Conservation (phyloP, 306 rosid genomes). For the Castanea sativa region DNA sequence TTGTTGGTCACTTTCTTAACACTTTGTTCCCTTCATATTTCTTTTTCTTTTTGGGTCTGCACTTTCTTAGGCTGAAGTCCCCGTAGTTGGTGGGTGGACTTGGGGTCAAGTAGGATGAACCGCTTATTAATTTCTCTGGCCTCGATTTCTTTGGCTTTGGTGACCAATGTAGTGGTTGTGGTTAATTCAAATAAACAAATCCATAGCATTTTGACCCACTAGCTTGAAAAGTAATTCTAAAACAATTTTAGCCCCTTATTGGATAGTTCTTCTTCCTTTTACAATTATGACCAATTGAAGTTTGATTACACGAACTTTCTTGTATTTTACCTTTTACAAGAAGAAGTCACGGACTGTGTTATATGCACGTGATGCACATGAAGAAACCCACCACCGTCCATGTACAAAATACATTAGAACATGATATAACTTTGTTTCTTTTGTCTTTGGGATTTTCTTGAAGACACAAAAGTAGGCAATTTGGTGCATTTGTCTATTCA, state of each 20-base stretch:
- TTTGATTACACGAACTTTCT: no score
- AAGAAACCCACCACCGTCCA: not conserved
- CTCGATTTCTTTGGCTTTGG: not conserved
- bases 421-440: no score
- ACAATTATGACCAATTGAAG: not conserved
- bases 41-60: not conserved
- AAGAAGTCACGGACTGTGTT: no score
- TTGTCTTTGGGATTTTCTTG: no score
- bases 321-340: no score
- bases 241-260: not conserved
- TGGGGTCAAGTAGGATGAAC: not conserved
- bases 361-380: no score
- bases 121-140: not conserved
- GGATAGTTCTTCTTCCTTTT: not conserved
- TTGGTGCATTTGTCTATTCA: not conserved
- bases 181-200: not conserved
- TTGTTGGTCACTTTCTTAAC: not conserved
- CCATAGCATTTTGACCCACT: not conserved
- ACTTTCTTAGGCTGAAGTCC: not conserved
- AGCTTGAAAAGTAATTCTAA: no score
- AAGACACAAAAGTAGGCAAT: no score
- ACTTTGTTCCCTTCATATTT: not conserved
- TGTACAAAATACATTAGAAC: not conserved
- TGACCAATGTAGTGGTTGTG: not conserved
- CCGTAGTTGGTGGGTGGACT: not conserved